Percentiles rank a stretch among this genome's conserved stretches.
Conservation (phyloP, 2,329 filamentous ascomycete species). For the Amylocarpus encephaloides region DNA sequence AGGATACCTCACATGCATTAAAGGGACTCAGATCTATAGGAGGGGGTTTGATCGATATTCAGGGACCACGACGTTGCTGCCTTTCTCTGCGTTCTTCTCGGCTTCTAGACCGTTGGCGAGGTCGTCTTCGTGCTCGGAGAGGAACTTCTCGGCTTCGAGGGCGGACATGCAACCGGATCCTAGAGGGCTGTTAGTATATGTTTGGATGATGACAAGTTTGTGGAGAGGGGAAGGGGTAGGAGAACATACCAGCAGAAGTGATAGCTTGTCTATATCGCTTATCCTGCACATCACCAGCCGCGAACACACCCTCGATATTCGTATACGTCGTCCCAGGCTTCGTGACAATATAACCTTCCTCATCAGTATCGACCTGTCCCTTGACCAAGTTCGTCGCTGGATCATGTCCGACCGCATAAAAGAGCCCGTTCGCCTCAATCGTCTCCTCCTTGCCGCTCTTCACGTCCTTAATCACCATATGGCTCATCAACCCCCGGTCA, state of each 20-base stretch:
- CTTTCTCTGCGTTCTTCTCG: slow-evolving; percentile 35
- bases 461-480: slow-evolving; percentile 76
- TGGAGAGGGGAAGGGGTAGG: neutral
- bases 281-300: slow-evolving; percentile 95
- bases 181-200: slow-evolving; percentile 33
- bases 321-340: slow-evolving; percentile 84
- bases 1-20: too few species aligned
- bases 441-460: slow-evolving; percentile 70
- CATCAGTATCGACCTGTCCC: slow-evolving; percentile 80
- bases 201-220: neutral
- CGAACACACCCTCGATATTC: slow-evolving; percentile 86
- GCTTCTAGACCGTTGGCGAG: slow-evolving; percentile 32
- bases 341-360: slow-evolving; percentile 86
- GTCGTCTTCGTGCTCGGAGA: slow-evolving; percentile 54
- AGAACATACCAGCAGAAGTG: slow-evolving; percentile 79
- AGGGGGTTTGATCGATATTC: slow-evolving; percentile 61
- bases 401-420: slow-evolving; percentile 96
- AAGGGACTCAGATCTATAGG: too few species aligned
- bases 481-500: slow-evolving; percentile 79
- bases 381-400: slow-evolving; percentile 88
- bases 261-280: slow-evolving; percentile 98
- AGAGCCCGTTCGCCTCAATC: slow-evolving; percentile 85
- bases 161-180: slow-evolving; percentile 93
- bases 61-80: slow-evolving; percentile 47
- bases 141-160: slow-evolving; percentile 89